phyloP scores from a whole-genome alignment of 352 stramenopile species.

The Proteromonas lacertae region DNA sequence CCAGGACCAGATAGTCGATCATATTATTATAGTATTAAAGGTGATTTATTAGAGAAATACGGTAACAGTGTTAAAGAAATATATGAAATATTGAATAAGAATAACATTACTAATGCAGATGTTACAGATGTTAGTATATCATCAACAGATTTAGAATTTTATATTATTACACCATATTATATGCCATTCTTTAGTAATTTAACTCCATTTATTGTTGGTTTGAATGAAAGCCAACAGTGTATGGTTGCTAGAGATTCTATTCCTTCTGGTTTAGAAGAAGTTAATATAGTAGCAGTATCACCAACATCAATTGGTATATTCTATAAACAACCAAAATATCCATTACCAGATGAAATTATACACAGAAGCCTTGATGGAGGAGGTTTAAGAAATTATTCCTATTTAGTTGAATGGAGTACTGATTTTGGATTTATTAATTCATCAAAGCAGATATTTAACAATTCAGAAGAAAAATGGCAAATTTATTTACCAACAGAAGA shows the following conservation, averaged over 20 bases:
- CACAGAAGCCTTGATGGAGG: not conserved
- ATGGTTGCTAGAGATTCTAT: no score
- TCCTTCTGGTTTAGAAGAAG: no score
- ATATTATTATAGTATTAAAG: constrained; percentile 6
- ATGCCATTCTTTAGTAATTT: constrained; percentile 16
- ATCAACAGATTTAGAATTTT: constrained; percentile 15
- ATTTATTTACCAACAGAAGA: not conserved
- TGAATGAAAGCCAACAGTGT: no score
- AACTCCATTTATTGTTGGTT: no score
- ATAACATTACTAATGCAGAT: constrained; percentile 1
- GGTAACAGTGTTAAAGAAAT: constrained; percentile 42
- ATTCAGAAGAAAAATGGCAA: not conserved
- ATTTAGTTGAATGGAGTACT: not conserved
- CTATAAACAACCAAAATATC: no score
- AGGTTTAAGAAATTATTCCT: not conserved
- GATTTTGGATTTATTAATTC: not conserved
- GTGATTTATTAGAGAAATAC: constrained; percentile 27
- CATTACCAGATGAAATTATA: constrained; percentile 13
- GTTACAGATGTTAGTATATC: constrained; percentile 17
- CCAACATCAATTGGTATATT: no score
- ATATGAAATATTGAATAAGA: constrained; percentile 40
- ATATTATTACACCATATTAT: constrained; percentile 5
- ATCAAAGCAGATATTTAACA: not conserved
- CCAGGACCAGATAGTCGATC: constrained; percentile 14
- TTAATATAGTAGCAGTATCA: no score